phyloP scores from a whole-genome alignment of 305 asterid species.

The Solanum hybrid region DNA sequence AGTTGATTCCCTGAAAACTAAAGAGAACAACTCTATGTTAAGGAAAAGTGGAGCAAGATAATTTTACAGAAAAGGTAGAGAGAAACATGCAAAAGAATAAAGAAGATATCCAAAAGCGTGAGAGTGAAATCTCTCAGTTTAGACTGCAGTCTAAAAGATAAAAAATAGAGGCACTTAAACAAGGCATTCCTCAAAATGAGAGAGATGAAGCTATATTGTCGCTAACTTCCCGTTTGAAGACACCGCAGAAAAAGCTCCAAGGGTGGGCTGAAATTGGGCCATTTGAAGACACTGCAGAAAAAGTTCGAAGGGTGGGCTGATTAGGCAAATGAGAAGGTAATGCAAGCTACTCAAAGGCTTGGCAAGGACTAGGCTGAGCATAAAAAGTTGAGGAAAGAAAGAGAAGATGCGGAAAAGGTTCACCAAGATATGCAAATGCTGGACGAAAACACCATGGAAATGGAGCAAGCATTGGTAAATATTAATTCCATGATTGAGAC shows the following conservation, averaged over 20 bases:
- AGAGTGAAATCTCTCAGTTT: constrained; percentile 30
- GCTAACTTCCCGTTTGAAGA: constrained; percentile 11
- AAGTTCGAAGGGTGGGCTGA: constrained; percentile 47
- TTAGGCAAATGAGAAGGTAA: constrained; percentile 64
- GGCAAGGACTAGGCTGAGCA: constrained; percentile 46
- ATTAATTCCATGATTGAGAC: constrained; percentile 30
- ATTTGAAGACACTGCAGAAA: constrained; percentile 15
- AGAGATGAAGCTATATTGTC: constrained; percentile 37
- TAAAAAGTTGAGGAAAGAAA: constrained; percentile 58
- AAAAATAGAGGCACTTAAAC: constrained; percentile 41
- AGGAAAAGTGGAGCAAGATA: constrained; percentile 27
- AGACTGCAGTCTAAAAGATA: constrained; percentile 37
- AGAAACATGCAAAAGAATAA: constrained; percentile 18
- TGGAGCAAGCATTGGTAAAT: constrained; percentile 43
- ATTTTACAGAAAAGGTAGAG: constrained; percentile 28
- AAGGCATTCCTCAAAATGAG: constrained; percentile 34
- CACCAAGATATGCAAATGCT: constrained; percentile 39
- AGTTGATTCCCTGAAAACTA: constrained; percentile 19
- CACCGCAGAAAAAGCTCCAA: constrained; percentile 34
- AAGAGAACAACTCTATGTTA: constrained; percentile 25
- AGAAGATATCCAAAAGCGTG: constrained; percentile 33
- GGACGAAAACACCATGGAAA: constrained; percentile 52
- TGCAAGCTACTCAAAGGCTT: constrained; percentile 61
- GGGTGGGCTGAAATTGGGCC: constrained; percentile 24
- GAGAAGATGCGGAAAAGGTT: constrained; percentile 38